A percentile compares a stretch with the other conserved stretches of the same genome.
phyloP scores from a whole-genome alignment of 139 green algal genomes.

The Chlorella sorokiniana region DNA sequence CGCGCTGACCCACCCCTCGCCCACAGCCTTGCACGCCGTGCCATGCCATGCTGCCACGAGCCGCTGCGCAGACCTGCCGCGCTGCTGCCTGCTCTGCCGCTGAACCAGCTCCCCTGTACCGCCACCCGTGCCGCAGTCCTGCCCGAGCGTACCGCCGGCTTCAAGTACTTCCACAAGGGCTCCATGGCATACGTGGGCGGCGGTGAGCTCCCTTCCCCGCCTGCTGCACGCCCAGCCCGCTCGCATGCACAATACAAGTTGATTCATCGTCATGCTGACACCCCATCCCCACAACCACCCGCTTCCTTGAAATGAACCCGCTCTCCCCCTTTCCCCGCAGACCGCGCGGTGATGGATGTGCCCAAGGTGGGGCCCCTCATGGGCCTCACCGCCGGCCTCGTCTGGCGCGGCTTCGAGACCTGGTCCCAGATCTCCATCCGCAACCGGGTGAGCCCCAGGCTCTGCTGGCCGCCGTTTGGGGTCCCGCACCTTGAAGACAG shows the following conservation, averaged over 20 bases:
- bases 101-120: not conserved
- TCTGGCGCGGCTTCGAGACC: slow-evolving; percentile 90
- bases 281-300: no score
- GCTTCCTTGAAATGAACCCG: no score
- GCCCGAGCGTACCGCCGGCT: slow-evolving; percentile 19
- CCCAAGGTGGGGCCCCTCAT: slow-evolving; percentile 72
- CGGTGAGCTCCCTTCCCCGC: not conserved
- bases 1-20: not conserved
- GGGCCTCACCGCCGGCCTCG: slow-evolving; percentile 67
- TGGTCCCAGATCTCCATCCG: slow-evolving; percentile 76
- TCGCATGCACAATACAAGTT: not conserved
- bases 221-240: not conserved
- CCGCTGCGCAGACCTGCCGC: no score
- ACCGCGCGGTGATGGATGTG: slow-evolving; percentile 92
- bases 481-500: not conserved
- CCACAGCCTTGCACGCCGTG: no score
- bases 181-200: slow-evolving; percentile 85
- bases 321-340: slow-evolving; percentile 28
- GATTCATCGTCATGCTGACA: not conserved
- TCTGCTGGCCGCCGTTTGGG: not conserved
- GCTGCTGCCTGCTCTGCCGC: not conserved
- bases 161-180: slow-evolving; percentile 78
- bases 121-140: not conserved
- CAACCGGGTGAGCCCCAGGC: slow-evolving; percentile 55
- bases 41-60: no score